A percentile compares a stretch with the other conserved stretches of the same genome.
Conservation (phyloP, 306 rosid genomes). For the Quercus suber region DNA sequence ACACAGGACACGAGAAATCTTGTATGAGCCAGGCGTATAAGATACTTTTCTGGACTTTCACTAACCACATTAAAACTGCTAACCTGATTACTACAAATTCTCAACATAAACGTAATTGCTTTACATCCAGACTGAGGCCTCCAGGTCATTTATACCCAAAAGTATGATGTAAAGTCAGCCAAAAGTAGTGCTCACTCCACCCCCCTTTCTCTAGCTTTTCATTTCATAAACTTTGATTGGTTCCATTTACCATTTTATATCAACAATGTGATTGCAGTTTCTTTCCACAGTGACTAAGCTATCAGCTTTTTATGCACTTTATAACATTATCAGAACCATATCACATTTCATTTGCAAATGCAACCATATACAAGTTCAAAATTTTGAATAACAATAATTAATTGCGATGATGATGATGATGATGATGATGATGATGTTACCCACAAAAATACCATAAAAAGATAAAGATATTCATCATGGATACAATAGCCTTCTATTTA, state of each 20-base stretch:
- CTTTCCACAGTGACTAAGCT: neutral
- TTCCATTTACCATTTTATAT: neutral
- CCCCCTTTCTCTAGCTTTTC: neutral
- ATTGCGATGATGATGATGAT: neutral
- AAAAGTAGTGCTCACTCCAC: neutral
- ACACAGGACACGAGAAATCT: no score
- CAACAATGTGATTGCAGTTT: neutral
- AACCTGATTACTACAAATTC: neutral
- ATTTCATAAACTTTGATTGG: neutral
- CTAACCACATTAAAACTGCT: neutral
- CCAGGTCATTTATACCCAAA: neutral
- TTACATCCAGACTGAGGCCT: neutral
- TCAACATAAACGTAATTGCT: neutral
- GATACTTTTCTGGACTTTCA: no score
- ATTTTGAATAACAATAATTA: neutral
- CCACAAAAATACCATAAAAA: neutral
- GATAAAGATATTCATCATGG: neutral
- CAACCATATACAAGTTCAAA: neutral
- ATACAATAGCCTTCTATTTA: slow-evolving; percentile 17
- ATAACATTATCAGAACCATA: neutral
- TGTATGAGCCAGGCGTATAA: no score
- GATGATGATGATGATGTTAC: neutral
- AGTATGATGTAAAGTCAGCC: neutral
- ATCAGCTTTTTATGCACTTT: neutral
- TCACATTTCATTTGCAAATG: neutral